These are phyloP conservation scores for Backusella australiensis DNA, from an alignment of 192 early-diverging fungal genomes.

Conservation along the genomic window DNA sequence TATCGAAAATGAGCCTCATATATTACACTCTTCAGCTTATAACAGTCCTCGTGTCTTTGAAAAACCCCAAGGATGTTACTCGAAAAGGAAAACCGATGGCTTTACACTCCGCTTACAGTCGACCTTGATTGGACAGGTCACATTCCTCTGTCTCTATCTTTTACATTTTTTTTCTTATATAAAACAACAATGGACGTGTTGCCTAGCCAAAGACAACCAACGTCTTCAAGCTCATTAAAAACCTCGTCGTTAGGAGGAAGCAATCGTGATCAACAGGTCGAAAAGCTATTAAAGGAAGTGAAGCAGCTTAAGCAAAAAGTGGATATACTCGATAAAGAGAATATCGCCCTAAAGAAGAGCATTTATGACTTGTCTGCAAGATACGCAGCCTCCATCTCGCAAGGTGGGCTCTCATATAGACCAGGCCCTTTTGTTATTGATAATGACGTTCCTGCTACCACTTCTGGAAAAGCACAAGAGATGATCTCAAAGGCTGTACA, in stretches of 20 bases:
- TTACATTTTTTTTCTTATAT: neutral
- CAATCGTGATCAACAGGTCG: constrained; percentile 49
- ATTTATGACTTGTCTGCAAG: constrained; percentile 76
- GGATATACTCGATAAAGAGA: constrained; percentile 71
- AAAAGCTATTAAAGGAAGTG: constrained; percentile 64
- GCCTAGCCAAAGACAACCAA: constrained; percentile 12
- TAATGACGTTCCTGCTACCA: constrained; percentile 6
- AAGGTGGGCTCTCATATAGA: constrained; percentile 34
- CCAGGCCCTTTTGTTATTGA: constrained; percentile 46
- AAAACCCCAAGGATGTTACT: too few relatives aligned
- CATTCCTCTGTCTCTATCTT: neutral
- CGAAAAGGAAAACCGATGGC: neutral
- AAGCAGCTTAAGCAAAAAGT: constrained; percentile 73
- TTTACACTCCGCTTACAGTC: neutral
- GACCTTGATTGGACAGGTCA: neutral
- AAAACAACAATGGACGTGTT: constrained; percentile 9
- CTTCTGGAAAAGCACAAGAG: constrained; percentile 30
- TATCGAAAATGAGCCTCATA: too few relatives aligned
- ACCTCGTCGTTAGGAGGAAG: neutral
- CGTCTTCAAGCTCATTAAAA: neutral
- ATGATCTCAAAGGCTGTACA: constrained; percentile 32
- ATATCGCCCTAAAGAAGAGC: constrained; percentile 76
- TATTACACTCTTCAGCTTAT: too few relatives aligned
- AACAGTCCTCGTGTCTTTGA: too few relatives aligned
- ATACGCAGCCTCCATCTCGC: constrained; percentile 53